Conservation (phyloP, 805 yeast genomes). For the Lipomyces spencermartinsiae region DNA sequence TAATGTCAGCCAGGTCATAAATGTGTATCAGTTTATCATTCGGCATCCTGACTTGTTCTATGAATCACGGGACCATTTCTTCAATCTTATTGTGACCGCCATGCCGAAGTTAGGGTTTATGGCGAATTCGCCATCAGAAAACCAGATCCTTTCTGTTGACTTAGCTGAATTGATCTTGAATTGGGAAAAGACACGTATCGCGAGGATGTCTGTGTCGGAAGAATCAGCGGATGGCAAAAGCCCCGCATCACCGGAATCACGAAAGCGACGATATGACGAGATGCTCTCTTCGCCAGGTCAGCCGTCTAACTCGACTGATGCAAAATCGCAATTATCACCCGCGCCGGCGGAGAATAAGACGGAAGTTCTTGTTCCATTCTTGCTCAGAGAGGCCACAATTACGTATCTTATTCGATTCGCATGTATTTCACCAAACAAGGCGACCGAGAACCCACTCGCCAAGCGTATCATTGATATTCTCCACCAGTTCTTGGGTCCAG, state of each 20-base stretch:
- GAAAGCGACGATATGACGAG: slow-evolving; percentile 34
- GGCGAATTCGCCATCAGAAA: slow-evolving; percentile 70
- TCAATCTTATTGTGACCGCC: slow-evolving; percentile 86
- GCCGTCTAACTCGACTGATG: slow-evolving; percentile 2
- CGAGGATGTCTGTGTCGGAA: slow-evolving; percentile 5
- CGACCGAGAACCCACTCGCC: slow-evolving; percentile 82
- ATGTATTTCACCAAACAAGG: slow-evolving; percentile 83
- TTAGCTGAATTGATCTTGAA: slow-evolving; percentile 80
- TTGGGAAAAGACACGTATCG: slow-evolving; percentile 66
- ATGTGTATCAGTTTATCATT: slow-evolving; percentile 86
- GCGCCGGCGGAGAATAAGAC: slow-evolving; percentile 38
- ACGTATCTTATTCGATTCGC: slow-evolving; percentile 87
- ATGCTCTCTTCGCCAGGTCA: slow-evolving; percentile 26
- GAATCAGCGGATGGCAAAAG: slow-evolving; percentile 12
- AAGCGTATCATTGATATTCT: slow-evolving; percentile 80
- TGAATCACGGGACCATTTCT: slow-evolving; percentile 85
- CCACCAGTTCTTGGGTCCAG: slow-evolving; percentile 71
- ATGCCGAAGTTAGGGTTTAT: slow-evolving; percentile 87
- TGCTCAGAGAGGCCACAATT: slow-evolving; percentile 86
- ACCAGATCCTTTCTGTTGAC: slow-evolving; percentile 85
- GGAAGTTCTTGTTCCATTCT: slow-evolving; percentile 56
- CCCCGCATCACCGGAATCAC: slow-evolving; percentile 27
- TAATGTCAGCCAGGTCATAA: slow-evolving; percentile 82
- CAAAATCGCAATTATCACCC: slow-evolving; percentile 18
- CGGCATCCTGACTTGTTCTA: slow-evolving; percentile 85